A percentile compares a stretch with the other conserved stretches of the same genome.
These are phyloP conservation scores for Collybia sp. DNA, from an alignment of 768 basidiomycete species.

Conservation along the genomic window DNA sequence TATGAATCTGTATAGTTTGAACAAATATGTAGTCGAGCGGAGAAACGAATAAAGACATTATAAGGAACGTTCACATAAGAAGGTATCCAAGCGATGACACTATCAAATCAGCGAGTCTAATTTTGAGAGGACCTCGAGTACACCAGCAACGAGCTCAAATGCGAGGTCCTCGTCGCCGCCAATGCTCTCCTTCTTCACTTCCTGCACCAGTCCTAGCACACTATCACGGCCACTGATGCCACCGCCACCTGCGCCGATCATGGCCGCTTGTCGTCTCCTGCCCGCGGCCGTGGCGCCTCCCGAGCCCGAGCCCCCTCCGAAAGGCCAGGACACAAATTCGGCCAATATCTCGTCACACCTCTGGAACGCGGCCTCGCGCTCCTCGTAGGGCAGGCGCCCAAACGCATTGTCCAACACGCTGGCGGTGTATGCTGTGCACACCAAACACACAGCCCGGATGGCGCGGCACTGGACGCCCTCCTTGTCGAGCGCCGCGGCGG, in stretches of 20 bases:
- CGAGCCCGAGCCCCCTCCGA: constrained; percentile 36
- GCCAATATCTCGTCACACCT: constrained; percentile 92
- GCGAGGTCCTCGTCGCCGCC: constrained; percentile 69
- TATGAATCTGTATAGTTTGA: too few species aligned
- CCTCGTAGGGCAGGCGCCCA: constrained; percentile 83
- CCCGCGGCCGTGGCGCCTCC: constrained; percentile 19
- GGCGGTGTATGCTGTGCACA: constrained; percentile 90
- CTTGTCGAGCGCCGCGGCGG: constrained; percentile 66
- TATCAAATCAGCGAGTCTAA: constrained; percentile 78
- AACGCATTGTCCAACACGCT: constrained; percentile 95
- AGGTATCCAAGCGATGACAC: not conserved
- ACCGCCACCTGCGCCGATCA: constrained; percentile 54
- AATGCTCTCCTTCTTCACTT: constrained; percentile 67
- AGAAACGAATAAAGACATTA: too few species aligned
- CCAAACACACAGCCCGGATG: constrained; percentile 77
- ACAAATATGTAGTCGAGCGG: too few species aligned
- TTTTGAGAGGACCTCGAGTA: constrained; percentile 89
- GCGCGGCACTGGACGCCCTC: constrained; percentile 80
- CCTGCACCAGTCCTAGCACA: constrained; percentile 68
- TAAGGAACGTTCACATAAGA: too few species aligned
- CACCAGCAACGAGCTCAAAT: constrained; percentile 89
- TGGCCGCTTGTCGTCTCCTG: constrained; percentile 28
- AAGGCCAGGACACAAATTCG: constrained; percentile 91
- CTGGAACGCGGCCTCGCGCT: constrained; percentile 88
- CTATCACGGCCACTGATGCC: constrained; percentile 53